Base-by-base conservation (phyloP, 2,329 filamentous ascomycete genomes). In the Phoma sp. region DNA sequence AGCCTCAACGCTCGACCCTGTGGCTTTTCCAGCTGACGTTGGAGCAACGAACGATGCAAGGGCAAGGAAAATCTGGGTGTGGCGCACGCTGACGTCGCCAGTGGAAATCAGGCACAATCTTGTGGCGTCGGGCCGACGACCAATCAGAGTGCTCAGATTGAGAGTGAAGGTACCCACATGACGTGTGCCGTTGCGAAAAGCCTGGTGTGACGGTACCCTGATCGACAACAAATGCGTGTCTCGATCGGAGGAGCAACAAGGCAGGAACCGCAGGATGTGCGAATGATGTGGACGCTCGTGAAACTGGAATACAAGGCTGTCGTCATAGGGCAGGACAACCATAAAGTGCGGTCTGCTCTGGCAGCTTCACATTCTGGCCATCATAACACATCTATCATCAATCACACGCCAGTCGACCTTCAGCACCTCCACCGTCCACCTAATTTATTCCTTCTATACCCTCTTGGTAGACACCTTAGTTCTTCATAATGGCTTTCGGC, bases 401-500 rank as follows among this genome's bases (percentile, higher is more conserved):
- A 19, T 15, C 40, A 31, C 19, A 19, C 19, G 19, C 10, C 45
- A 39, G 44, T 39, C 44, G 45, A 32, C 36, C 40, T 39, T 50
- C 27, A 41, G 24, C 29, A 45, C 27, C 39, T 36, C 24, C 5
- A 38, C 4, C 36, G 9, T 24, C 19, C 9, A 27, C 35, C 35
- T 33, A 13, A n/a, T 10, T 13, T 31, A 10, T 32, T 25, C n/a
- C 6, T 24, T 19, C 13, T 17, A 7, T 22, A n/a, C 15, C 4
- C 15, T n/a, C 19, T 9, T n/a, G 31, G 22, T 21, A 22, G 36
- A 27, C n/a, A 37, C 29, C 22, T 45, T 25, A 37, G 2, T n/a
- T 6, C 29, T 13, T 31, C 48, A 70, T 33, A 49, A 90, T 89
- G 87, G 84, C 81, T 60, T 74, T 79, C 55, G 80, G 80, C 59